Evolutionary conservation across 176 grass and related monocot species (phyloP).

Genomic region (Paspalum vaginatum): DNA sequence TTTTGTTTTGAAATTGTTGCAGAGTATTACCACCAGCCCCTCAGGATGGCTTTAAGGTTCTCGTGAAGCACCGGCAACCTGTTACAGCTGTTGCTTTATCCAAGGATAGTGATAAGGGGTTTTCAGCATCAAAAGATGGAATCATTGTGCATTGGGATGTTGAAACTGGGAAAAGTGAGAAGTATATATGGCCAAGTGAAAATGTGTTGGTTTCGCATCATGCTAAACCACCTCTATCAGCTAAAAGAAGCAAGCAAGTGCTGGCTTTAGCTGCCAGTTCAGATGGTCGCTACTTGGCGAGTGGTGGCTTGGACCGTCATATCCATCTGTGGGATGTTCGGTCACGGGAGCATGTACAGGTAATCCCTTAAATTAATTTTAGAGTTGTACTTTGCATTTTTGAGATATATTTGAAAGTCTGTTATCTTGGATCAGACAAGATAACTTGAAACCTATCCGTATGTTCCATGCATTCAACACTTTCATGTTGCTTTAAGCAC

Average conservation of each 20-base stretch:
- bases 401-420: background rate
- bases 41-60: slow-evolving; percentile 53
- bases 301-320: slow-evolving; percentile 79
- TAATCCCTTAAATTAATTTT: slow-evolving; percentile 19
- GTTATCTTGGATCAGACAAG: background rate
- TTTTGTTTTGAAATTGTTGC: slow-evolving; percentile 32
- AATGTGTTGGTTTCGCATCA: slow-evolving; percentile 73
- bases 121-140: slow-evolving; percentile 92
- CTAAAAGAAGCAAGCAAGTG: slow-evolving; percentile 73
- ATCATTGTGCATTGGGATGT: slow-evolving; percentile 76
- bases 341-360: slow-evolving; percentile 76
- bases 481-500: background rate
- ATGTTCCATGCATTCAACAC: background rate
- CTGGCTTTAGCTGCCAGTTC: slow-evolving; percentile 77
- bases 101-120: slow-evolving; percentile 66
- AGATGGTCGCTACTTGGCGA: slow-evolving; percentile 74
- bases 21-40: slow-evolving; percentile 66
- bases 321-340: slow-evolving; percentile 91
- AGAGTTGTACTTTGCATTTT: background rate
- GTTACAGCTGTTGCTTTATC: slow-evolving; percentile 77
- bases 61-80: slow-evolving; percentile 76
- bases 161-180: slow-evolving; percentile 72
- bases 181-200: slow-evolving; percentile 88
- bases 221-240: slow-evolving; percentile 58
- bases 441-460: background rate